phyloP scores from a whole-genome alignment of 352 stramenopile species.

The Pythium apleroticum region DNA sequence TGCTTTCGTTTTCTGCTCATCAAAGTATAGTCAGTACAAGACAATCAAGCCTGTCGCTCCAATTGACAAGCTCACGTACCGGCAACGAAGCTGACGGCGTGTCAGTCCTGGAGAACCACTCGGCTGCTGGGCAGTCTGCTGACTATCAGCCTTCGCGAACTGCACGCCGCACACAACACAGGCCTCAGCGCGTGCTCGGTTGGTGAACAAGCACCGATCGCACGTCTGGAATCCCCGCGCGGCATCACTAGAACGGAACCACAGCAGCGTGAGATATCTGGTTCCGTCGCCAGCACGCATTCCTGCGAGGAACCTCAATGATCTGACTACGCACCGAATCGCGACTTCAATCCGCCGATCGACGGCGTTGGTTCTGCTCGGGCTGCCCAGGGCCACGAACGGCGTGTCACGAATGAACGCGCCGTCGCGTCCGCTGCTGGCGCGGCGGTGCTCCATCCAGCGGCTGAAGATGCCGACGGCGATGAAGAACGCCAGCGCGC shows the following conservation, averaged over 20 bases:
- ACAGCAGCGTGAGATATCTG: background rate
- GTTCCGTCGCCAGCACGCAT: no score
- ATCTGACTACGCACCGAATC: slow-evolving; percentile 4
- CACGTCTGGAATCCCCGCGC: slow-evolving; percentile 17
- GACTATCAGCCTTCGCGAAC: background rate
- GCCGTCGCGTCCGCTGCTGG: background rate
- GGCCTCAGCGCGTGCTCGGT: slow-evolving; percentile 5
- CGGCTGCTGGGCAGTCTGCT: background rate
- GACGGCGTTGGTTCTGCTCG: slow-evolving; percentile 23
- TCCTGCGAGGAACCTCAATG: no score
- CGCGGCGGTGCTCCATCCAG: slow-evolving; percentile 18
- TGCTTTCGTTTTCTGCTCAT: slow-evolving; percentile 12
- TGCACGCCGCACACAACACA: slow-evolving; percentile 17
- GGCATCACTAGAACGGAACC: slow-evolving; percentile 12
- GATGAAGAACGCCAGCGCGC: slow-evolving; percentile 18
- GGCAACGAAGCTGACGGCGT: slow-evolving; percentile 13
- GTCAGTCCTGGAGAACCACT: background rate
- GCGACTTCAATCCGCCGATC: slow-evolving; percentile 23
- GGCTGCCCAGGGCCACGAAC: slow-evolving; percentile 25
- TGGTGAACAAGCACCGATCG: slow-evolving; percentile 22
- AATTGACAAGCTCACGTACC: slow-evolving; percentile 13
- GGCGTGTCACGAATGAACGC: slow-evolving; percentile 9
- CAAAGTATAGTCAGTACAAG: background rate
- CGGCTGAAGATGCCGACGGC: slow-evolving; percentile 13
- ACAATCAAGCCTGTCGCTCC: no score